These are phyloP conservation scores for Hypholoma fasciculare DNA, from an alignment of 768 basidiomycete genomes.

Conservation along the genomic window DNA sequence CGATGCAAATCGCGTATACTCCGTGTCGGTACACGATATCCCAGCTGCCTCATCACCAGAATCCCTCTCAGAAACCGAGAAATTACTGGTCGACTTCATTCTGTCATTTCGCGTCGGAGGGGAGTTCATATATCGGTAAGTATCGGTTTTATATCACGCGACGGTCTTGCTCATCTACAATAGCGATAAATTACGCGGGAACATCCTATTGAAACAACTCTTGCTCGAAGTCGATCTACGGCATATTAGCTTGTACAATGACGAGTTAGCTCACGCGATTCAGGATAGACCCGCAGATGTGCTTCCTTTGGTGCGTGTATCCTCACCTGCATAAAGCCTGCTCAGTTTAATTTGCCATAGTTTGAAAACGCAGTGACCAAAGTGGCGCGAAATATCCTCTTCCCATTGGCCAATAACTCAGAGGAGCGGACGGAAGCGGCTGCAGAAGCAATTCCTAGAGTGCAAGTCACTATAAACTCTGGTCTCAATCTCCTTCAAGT, in stretches of 20 bases:
- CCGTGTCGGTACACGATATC: conserved; percentile 74
- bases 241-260: conserved; percentile 81
- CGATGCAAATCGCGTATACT: conserved; percentile 79
- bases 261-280: conserved; percentile 89
- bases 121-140: conserved; percentile 89
- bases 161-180: conserved; percentile 17
- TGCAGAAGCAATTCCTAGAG: conserved; percentile 50
- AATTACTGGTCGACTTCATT: conserved; percentile 81
- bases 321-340: neutral
- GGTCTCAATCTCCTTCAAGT: conserved; percentile 93
- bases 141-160: neutral
- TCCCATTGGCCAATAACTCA: conserved; percentile 65
- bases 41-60: conserved; percentile 60
- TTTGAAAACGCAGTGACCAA: conserved; percentile 91
- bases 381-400: conserved; percentile 80
- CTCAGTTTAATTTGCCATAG: conserved; percentile 35
- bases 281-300: conserved; percentile 90
- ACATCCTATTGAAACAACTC: conserved; percentile 86
- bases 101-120: conserved; percentile 86
- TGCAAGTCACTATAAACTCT: conserved; percentile 89
- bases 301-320: conserved; percentile 69
- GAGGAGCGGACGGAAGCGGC: conserved; percentile 41
- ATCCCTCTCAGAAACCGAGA: conserved; percentile 78
- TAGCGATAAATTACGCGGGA: conserved; percentile 87
- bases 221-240: conserved; percentile 85